A percentile compares a stretch with the other conserved stretches of the same genome.
phyloP scores from a whole-genome alignment of 306 rosid genomes.

The Vigna reflexopilosa region DNA sequence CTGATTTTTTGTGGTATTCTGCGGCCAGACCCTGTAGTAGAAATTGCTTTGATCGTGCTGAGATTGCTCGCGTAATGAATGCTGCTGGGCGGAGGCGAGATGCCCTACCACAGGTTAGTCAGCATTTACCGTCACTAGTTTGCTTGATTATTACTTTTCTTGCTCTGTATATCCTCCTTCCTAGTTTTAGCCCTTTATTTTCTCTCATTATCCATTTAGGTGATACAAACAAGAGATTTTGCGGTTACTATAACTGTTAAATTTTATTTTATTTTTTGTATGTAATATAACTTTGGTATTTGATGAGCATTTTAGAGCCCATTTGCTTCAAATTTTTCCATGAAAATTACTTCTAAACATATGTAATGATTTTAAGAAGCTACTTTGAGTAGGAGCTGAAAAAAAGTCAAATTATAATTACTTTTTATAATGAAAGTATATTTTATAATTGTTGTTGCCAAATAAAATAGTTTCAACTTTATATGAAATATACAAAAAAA shows the following conservation, averaged over 20 bases:
- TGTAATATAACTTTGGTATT: slow-evolving; percentile 14
- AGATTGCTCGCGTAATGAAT: slow-evolving; percentile 97
- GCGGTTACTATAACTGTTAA: neutral
- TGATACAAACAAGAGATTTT: slow-evolving; percentile 31
- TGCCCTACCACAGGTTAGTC: slow-evolving; percentile 92
- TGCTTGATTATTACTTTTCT: slow-evolving; percentile 13
- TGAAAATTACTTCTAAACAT: neutral
- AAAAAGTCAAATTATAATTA: neutral
- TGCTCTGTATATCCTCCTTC: neutral
- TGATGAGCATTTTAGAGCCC: slow-evolving; percentile 15
- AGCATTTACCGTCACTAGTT: slow-evolving; percentile 30
- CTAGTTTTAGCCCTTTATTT: slow-evolving; percentile 13
- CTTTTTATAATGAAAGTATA: neutral
- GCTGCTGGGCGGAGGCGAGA: slow-evolving; percentile 96
- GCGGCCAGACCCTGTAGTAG: slow-evolving; percentile 91
- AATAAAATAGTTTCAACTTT: neutral
- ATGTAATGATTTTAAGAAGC: neutral
- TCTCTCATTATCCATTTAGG: slow-evolving; percentile 37
- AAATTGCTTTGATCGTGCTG: slow-evolving; percentile 98
- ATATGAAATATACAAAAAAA: neutral
- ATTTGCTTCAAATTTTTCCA: neutral
- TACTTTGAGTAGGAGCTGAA: neutral
- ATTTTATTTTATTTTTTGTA: slow-evolving; percentile 4
- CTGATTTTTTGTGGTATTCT: slow-evolving; percentile 98
- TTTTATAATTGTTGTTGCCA: neutral